Evolutionary conservation across 495 filamentous ascomycete genomes (phyloP).

Genomic region (Geopyxis carbonaria): DNA sequence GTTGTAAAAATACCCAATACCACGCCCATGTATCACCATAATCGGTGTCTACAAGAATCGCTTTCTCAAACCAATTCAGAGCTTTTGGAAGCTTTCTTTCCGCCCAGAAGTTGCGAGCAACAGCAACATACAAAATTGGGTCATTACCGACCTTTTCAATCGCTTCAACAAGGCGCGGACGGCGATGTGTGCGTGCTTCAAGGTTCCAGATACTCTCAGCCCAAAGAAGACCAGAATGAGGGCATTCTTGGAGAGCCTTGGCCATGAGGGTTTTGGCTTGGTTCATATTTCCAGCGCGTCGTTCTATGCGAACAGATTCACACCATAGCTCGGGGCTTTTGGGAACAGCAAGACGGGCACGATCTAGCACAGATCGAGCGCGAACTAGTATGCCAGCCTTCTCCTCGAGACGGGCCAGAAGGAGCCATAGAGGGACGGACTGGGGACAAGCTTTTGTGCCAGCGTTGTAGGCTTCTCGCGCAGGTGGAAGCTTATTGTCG

Average conservation of each 20-base stretch:
- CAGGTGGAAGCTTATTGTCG: constrained; percentile 57
- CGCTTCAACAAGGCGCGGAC: constrained; percentile 74
- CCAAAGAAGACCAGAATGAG: constrained; percentile 82
- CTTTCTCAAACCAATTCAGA: constrained; percentile 91
- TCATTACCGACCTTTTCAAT: constrained; percentile 95
- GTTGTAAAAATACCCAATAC: constrained; percentile 83
- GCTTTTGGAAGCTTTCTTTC: constrained; percentile 78
- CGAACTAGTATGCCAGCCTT: constrained; percentile 68
- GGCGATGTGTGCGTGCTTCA: constrained; percentile 76
- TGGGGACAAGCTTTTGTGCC: constrained; percentile 74
- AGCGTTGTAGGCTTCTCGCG: constrained; percentile 76
- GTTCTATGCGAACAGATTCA: constrained; percentile 80
- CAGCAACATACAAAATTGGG: constrained; percentile 60
- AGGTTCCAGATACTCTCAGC: constrained; percentile 87
- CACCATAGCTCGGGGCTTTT: constrained; percentile 76
- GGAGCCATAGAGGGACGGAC: constrained; percentile 73
- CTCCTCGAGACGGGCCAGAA: constrained; percentile 78
- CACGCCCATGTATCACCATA: constrained; percentile 91
- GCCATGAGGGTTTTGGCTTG: constrained; percentile 88
- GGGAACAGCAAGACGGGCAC: constrained; percentile 67
- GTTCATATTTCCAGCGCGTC: constrained; percentile 62
- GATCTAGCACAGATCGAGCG: constrained; percentile 79
- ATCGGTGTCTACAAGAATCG: constrained; percentile 68
- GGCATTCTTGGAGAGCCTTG: constrained; percentile 73
- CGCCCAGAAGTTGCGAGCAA: constrained; percentile 59